These are phyloP conservation scores for Pleurotus tuoliensis DNA, from an alignment of 768 basidiomycete species.

Conservation along the genomic window DNA sequence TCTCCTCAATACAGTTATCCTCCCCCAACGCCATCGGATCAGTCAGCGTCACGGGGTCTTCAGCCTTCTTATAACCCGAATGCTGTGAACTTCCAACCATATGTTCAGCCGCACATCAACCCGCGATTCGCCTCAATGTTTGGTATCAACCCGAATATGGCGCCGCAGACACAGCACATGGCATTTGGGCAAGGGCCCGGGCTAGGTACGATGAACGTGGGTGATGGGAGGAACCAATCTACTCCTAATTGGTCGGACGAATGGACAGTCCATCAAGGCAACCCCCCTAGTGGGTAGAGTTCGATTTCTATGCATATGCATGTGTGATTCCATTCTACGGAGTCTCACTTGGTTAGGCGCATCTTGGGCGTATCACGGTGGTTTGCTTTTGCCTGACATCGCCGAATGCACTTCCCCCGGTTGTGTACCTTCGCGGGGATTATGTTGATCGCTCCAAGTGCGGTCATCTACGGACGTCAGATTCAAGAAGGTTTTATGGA, in stretches of 20 bases:
- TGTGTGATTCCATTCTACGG: no score
- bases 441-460: no score
- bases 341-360: no score
- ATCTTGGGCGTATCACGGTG: not conserved
- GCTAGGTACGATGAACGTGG: slow-evolving; percentile 7
- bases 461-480: no score
- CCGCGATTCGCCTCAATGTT: slow-evolving; percentile 72
- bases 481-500: no score
- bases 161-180: slow-evolving; percentile 13
- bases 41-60: slow-evolving; percentile 12
- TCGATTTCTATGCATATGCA: no score
- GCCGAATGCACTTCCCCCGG: no score
- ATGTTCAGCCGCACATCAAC: slow-evolving; percentile 81
- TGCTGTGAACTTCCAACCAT: slow-evolving; percentile 17
- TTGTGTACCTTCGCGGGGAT: no score
- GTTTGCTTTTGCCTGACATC: no score
- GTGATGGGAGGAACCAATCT: slow-evolving; percentile 1
- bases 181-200: not conserved
- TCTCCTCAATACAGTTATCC: slow-evolving; percentile 11
- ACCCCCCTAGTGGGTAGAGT: slow-evolving; percentile 18
- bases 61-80: slow-evolving; percentile 17
- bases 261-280: slow-evolving; percentile 31
- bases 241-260: slow-evolving; percentile 29
- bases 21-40: slow-evolving; percentile 12
- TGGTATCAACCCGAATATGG: slow-evolving; percentile 40